phyloP scores from a whole-genome alignment of 768 basidiomycete genomes.

The Panus rudis region DNA sequence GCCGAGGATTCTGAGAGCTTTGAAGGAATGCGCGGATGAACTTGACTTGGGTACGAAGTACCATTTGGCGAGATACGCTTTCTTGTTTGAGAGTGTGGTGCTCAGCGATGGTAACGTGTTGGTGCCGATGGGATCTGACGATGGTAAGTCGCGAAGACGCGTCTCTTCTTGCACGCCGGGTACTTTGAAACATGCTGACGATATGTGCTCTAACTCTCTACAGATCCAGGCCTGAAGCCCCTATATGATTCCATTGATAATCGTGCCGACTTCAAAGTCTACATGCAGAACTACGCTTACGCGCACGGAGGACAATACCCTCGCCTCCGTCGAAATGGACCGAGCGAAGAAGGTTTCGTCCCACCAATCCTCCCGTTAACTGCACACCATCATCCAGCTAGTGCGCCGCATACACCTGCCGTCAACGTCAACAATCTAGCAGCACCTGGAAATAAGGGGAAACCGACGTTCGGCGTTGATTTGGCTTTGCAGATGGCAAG shows the following conservation, averaged over 20 bases:
- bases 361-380: constrained; percentile 45
- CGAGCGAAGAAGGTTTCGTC: constrained; percentile 89
- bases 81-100: constrained; percentile 86
- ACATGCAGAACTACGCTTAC: constrained; percentile 96
- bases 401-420: no score
- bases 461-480: constrained; percentile 90
- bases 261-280: constrained; percentile 88
- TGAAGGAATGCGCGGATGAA: constrained; percentile 95
- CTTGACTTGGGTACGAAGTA: constrained; percentile 98
- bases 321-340: constrained; percentile 81
- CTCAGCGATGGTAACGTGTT: constrained; percentile 84
- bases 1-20: constrained; percentile 83
- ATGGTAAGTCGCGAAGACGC: constrained; percentile 23
- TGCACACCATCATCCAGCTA: constrained; percentile 25
- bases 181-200: no score
- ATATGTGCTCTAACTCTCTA: no score
- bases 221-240: constrained; percentile 72
- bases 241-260: constrained; percentile 92
- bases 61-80: constrained; percentile 91
- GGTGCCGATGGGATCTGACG: constrained; percentile 56
- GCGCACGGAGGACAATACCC: constrained; percentile 59
- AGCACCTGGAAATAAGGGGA: constrained; percentile 43
- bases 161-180: no score
- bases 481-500: constrained; percentile 90
- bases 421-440: constrained; percentile 25